Base-by-base conservation (phyloP, 495 filamentous ascomycete genomes). In the Echria macrotheca region DNA sequence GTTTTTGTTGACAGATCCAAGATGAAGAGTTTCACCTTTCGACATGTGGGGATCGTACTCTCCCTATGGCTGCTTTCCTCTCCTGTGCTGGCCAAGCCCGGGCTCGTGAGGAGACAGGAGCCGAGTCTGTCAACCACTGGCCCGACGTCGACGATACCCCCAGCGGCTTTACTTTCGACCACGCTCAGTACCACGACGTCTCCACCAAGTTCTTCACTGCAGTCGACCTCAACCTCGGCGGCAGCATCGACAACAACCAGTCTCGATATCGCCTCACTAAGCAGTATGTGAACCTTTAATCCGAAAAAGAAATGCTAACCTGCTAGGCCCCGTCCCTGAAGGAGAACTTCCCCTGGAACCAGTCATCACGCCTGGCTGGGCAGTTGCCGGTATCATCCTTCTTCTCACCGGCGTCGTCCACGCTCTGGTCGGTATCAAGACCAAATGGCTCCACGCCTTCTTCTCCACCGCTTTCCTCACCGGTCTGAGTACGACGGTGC, bases 361-460 rank as follows among this genome's bases (percentile, higher is more conserved):
- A 1, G 60, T 58, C 23, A 77, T 96, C 36, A 95, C 87, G 9
- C 91, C 91, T 9, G 89, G 81, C 44, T 75, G 87, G 61, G 84
- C 80, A 8, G 80, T 96, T 48, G 80, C 84, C 23, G 91, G 91
- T 6, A 79, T 84, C 22, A 72, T 96, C 41, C 69, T 96, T 23
- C 71, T 96, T 14, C 58, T 81, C 14, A 77, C 80, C 10, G 91
- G 91, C 9, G 57, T 74, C 10, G 69, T 82, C 18, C 83, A 89
- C 52, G 77, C 82, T 12, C 60, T 96, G 26, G 75, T 95, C 52
- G 91, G 91, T 0, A 88, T 96, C 53, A 89, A 87, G 66, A 85
- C 89, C 55, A 74, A 81, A 78, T 85, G 83, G 81, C 63, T 95
- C 1, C 83, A 93, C 60, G 83, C 91, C 19, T 95, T 85, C 60